Conservation (phyloP, 176 grass and related monocot species). For the Alopecurus myosuroides region DNA sequence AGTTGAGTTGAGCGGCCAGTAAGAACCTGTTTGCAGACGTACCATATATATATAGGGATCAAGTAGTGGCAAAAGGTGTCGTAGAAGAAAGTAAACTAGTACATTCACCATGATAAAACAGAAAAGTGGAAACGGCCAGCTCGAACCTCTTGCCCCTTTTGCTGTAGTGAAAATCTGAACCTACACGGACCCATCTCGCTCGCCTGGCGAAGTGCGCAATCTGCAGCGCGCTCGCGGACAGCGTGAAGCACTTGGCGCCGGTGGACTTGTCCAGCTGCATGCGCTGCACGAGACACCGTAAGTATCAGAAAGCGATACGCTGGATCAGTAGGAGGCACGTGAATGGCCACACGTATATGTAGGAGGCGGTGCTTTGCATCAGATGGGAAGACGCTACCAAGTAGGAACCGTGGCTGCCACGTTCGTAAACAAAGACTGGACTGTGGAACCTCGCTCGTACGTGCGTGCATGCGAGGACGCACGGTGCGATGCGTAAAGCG, state of each 20-base stretch:
- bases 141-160: constrained; percentile 28
- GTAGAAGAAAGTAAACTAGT: too few species aligned
- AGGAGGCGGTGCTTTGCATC: background rate
- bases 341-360: too few species aligned
- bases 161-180: constrained; percentile 10
- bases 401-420: background rate
- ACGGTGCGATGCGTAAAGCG: too few species aligned
- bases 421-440: too few species aligned
- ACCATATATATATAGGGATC: too few species aligned
- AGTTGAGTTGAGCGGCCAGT: constrained; percentile 33
- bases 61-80: too few species aligned
- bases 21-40: constrained; percentile 8
- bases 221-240: constrained; percentile 43
- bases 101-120: too few species aligned
- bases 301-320: background rate
- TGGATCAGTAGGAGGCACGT: too few species aligned
- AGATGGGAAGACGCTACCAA: too few species aligned
- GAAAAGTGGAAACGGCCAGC: too few species aligned
- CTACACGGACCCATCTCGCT: constrained; percentile 25
- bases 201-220: background rate
- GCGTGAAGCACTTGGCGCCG: constrained; percentile 56
- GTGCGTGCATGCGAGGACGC: too few species aligned
- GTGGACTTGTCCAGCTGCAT: constrained; percentile 47
- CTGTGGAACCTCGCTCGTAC: background rate
- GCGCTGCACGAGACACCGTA: constrained; percentile 6